Conservation (phyloP, 140 eudicot genomes). For the Anethum foeniculum region DNA sequence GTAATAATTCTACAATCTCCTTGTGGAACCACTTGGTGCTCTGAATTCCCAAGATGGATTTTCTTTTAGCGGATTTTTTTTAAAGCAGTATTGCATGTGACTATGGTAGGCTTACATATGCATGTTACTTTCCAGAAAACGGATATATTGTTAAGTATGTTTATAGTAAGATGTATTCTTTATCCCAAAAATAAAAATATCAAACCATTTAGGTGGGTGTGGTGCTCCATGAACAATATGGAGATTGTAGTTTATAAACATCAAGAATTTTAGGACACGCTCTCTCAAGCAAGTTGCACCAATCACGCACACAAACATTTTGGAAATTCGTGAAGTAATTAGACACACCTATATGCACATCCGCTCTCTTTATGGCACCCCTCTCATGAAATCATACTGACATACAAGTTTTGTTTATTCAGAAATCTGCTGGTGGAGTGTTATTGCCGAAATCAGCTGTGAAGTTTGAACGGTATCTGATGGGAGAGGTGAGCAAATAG, state of each 20-base stretch:
- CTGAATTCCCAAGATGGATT: not conserved
- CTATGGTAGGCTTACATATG: not conserved
- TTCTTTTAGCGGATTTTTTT: not conserved
- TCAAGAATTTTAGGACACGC: not conserved
- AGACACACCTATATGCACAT: not conserved
- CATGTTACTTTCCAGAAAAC: not conserved
- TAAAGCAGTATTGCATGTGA: not conserved
- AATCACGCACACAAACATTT: not conserved
- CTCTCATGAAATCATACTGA: not conserved
- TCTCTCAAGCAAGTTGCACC: not conserved
- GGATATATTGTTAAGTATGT: not conserved
- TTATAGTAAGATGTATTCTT: not conserved
- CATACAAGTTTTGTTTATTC: conserved; percentile 14
- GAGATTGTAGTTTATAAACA: not conserved
- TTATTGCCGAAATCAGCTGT: conserved; percentile 93
- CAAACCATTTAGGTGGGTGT: not conserved
- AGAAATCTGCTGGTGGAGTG: conserved; percentile 99
- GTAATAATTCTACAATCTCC: not conserved
- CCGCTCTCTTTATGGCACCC: too few species aligned
- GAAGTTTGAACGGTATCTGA: conserved; percentile 84
- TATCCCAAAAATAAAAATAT: not conserved
- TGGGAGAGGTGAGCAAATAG: conserved; percentile 74
- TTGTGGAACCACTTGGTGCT: not conserved
- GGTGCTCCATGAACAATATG: not conserved
- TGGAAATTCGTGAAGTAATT: not conserved